Conservation (phyloP, 768 basidiomycete species). For the Calocybe indica region DNA sequence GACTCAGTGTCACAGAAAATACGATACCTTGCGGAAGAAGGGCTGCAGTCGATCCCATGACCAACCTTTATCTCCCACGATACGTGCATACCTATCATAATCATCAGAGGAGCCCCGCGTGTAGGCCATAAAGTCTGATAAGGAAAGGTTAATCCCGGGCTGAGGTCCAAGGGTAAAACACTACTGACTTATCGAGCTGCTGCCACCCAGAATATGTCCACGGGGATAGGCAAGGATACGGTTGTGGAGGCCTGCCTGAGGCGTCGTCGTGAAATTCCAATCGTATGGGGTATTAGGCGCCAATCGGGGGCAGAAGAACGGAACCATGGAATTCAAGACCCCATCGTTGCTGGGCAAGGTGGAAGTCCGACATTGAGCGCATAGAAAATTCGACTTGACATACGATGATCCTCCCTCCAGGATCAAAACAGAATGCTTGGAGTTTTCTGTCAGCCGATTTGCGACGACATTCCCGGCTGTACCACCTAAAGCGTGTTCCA, state of each 20-base stretch:
- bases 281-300: conserved; percentile 10
- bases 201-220: conserved; percentile 19
- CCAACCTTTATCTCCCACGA: conserved; percentile 21
- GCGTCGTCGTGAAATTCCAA: conserved; percentile 21
- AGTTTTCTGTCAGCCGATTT: conserved; percentile 10
- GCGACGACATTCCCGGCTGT: conserved; percentile 15
- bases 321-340: conserved; percentile 8
- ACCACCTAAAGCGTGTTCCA: conserved; percentile 5
- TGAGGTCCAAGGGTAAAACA: background rate
- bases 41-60: conserved; percentile 16
- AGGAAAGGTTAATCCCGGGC: background rate
- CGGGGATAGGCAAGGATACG: conserved; percentile 15
- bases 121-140: conserved; percentile 11
- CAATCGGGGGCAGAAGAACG: conserved; percentile 6
- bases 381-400: background rate
- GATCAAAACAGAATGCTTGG: conserved; percentile 4
- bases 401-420: conserved; percentile 11
- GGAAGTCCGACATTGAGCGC: background rate
- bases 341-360: conserved; percentile 3
- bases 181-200: conserved; percentile 16
- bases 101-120: conserved; percentile 20
- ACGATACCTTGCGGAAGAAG: conserved; percentile 14
- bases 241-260: conserved; percentile 15
- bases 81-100: conserved; percentile 17
- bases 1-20: background rate